Evolutionary conservation across 225 moss, liverwort and hornwort species (phyloP).

Genomic region (Physcomitrellopsis africana): DNA sequence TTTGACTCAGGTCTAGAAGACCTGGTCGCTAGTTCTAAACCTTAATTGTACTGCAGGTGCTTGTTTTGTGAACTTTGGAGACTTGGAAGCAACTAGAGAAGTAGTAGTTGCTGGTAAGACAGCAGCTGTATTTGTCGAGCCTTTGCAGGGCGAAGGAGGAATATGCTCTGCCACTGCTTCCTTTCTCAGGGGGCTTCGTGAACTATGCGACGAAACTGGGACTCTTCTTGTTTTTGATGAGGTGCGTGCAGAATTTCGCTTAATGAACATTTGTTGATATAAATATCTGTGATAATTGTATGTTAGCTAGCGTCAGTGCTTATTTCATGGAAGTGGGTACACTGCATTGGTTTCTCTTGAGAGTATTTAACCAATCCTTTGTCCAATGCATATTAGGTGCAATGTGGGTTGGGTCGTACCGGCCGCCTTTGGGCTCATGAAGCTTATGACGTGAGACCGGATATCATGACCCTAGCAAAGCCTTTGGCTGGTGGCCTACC

Average conservation of each 20-base stretch:
- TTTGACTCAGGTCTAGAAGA: not conserved
- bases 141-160: constrained; percentile 91
- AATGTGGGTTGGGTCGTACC: constrained; percentile 83
- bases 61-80: constrained; percentile 70
- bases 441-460: constrained; percentile 67
- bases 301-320: not conserved
- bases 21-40: constrained; percentile 13
- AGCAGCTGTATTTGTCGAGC: constrained; percentile 82
- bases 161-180: constrained; percentile 63
- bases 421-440: constrained; percentile 85
- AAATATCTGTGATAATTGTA: not conserved
- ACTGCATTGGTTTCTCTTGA: not conserved
- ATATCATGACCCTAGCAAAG: constrained; percentile 91
- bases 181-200: constrained; percentile 80
- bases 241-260: constrained; percentile 33
- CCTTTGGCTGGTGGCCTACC: constrained; percentile 88
- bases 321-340: not conserved
- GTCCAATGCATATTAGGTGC: constrained; percentile 47
- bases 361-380: not conserved
- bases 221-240: constrained; percentile 91
- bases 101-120: constrained; percentile 50
- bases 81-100: constrained; percentile 62
- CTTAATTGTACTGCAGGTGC: constrained; percentile 43
- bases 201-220: constrained; percentile 77
- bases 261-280: not conserved